phyloP scores from a whole-genome alignment of 129 eudicot genomes.

The Lactuca saligna region DNA sequence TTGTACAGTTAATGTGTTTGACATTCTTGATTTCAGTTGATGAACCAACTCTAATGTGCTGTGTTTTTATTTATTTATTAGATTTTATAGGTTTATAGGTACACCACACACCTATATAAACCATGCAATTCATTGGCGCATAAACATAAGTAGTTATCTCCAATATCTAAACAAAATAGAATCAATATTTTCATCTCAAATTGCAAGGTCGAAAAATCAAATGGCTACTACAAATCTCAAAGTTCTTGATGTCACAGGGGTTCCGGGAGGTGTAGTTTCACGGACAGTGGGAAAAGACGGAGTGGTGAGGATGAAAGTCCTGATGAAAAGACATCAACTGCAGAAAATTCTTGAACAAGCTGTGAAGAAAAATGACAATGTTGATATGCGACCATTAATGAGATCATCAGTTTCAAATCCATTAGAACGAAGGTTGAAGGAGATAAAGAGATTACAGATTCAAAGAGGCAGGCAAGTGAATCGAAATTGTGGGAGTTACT shows the following conservation, averaged over 20 bases:
- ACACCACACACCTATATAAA: conserved; percentile 15
- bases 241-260: neutral
- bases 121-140: neutral
- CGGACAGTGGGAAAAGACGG: conserved; percentile 17
- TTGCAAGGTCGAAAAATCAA: neutral
- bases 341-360: conserved; percentile 35
- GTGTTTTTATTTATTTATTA: conserved; percentile 3
- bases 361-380: neutral
- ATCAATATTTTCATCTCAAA: neutral
- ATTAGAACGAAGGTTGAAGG: conserved; percentile 25
- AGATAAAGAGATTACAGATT: conserved; percentile 18
- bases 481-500: neutral
- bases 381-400: neutral
- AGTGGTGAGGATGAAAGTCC: conserved; percentile 32
- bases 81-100: neutral
- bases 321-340: conserved; percentile 28
- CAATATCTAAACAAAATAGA: no score
- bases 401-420: conserved; percentile 6
- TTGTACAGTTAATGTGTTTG: conserved; percentile 22
- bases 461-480: neutral
- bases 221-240: conserved; percentile 23
- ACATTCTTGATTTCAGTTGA: conserved; percentile 16
- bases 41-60: conserved; percentile 29
- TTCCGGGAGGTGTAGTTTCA: conserved; percentile 27
- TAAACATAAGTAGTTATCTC: neutral